These are phyloP conservation scores for Phytophthora nicotianae DNA, from an alignment of 352 stramenopile genomes.

Conservation along the genomic window DNA sequence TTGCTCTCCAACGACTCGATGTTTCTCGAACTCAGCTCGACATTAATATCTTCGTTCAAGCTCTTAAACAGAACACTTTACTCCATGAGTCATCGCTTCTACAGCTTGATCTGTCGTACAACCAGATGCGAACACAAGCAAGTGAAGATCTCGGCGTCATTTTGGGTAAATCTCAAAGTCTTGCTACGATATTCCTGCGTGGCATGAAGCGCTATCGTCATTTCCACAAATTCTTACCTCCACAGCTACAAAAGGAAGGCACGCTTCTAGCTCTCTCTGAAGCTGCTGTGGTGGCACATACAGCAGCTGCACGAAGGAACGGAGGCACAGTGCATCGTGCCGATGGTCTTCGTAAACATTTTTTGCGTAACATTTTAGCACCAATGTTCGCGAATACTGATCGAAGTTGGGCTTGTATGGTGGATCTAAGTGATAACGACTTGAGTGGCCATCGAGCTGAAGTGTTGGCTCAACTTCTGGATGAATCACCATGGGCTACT, in stretches of 20 bases:
- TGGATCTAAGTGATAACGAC: constrained; percentile 84
- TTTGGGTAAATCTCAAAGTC: constrained; percentile 63
- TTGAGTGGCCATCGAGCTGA: constrained; percentile 53
- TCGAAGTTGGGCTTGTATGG: constrained; percentile 41
- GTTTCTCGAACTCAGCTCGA: constrained; percentile 65
- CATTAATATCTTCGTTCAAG: constrained; percentile 56
- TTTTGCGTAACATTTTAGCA: constrained; percentile 58
- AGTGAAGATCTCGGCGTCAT: constrained; percentile 63
- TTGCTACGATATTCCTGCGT: constrained; percentile 66
- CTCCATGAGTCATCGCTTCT: constrained; percentile 69
- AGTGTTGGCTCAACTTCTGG: constrained; percentile 55
- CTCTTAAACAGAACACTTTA: constrained; percentile 67
- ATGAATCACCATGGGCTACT: constrained; percentile 43
- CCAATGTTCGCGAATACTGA: constrained; percentile 73
- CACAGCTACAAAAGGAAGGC: constrained; percentile 30
- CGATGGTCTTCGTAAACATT: constrained; percentile 48
- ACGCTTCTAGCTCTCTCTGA: constrained; percentile 30
- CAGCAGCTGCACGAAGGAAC: constrained; percentile 19
- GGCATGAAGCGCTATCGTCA: constrained; percentile 53
- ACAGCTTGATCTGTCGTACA: constrained; percentile 74
- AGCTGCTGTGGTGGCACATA: constrained; percentile 31
- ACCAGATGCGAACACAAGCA: constrained; percentile 56
- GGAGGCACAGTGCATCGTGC: constrained; percentile 28
- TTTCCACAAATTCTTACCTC: constrained; percentile 28
- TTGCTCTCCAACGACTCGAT: constrained; percentile 62